These are phyloP conservation scores for Monilinia fructicola DNA, from an alignment of 2,329 filamentous ascomycete species.

Conservation along the genomic window DNA sequence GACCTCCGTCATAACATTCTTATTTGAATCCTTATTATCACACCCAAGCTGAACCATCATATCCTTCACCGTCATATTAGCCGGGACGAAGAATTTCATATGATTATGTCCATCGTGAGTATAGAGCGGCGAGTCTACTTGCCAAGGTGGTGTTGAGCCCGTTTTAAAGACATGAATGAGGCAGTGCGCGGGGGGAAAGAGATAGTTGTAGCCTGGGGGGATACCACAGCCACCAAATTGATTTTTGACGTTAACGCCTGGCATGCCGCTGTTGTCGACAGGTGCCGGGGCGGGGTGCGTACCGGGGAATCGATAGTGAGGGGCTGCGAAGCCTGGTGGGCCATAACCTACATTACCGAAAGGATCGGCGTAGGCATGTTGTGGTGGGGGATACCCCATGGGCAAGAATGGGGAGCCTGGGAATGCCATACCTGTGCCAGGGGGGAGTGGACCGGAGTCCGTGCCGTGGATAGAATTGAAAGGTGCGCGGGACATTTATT, in stretches of 20 bases:
- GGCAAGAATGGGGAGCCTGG: conserved; percentile 5
- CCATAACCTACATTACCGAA: background rate
- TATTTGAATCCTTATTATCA: conserved; percentile 49
- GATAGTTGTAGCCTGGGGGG: conserved; percentile 63
- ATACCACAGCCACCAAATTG: conserved; percentile 57
- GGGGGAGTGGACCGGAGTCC: conserved; percentile 34
- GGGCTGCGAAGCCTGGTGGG: conserved; percentile 22
- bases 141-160: conserved; percentile 50
- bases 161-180: conserved; percentile 60
- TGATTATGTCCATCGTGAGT: conserved; percentile 47
- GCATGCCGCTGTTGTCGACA: conserved; percentile 41
- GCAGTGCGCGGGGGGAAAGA: conserved; percentile 58
- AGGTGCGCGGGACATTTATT: conserved; percentile 29
- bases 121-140: conserved; percentile 43
- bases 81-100: conserved; percentile 52
- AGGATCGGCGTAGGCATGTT: background rate
- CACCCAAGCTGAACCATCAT: conserved; percentile 61
- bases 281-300: conserved; percentile 23
- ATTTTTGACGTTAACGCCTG: conserved; percentile 56
- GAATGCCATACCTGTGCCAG: background rate
- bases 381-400: background rate
- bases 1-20: conserved; percentile 59
- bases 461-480: conserved; percentile 36
- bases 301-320: conserved; percentile 6
- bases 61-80: conserved; percentile 53